Percentiles rank a stretch among this genome's conserved stretches.
These are phyloP conservation scores for Colletotrichum sp. DNA, from an alignment of 2,329 filamentous ascomycete species.

Conservation along the genomic window DNA sequence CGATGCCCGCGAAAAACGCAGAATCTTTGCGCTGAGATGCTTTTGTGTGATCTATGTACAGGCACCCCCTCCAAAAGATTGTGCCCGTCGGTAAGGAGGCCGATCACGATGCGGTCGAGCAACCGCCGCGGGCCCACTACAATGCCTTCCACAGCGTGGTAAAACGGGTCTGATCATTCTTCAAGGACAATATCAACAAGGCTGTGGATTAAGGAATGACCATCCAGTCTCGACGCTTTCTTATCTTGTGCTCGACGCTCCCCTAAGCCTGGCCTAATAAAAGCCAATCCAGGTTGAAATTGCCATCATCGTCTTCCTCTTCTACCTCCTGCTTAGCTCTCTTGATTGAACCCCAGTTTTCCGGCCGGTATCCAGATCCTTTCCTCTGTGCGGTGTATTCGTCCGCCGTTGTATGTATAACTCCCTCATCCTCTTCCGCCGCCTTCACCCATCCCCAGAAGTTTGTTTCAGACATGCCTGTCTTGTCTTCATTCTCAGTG, in stretches of 20 bases:
- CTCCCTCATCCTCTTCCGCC: background rate
- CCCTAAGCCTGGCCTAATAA: background rate
- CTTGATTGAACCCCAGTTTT: background rate
- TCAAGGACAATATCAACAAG: background rate
- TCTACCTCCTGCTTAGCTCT: background rate
- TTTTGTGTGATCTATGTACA: background rate
- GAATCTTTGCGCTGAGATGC: background rate
- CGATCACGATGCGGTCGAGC: background rate
- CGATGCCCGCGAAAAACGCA: background rate
- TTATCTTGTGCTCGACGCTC: background rate
- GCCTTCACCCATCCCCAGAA: slow-evolving; percentile 24
- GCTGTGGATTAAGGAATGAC: background rate
- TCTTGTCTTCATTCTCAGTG: background rate
- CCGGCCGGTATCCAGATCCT: background rate
- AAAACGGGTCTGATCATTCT: background rate
- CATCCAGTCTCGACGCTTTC: background rate
- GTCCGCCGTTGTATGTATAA: background rate
- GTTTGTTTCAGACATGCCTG: background rate
- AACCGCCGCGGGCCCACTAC: background rate
- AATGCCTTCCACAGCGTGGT: background rate
- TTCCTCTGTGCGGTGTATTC: background rate
- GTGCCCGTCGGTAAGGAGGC: background rate
- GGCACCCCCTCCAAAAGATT: background rate
- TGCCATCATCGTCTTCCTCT: background rate
- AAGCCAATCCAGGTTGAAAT: background rate